A percentile compares a stretch with the other conserved stretches of the same genome.
phyloP scores from a whole-genome alignment of 2,329 filamentous ascomycete species.

The Volutella citrinella region DNA sequence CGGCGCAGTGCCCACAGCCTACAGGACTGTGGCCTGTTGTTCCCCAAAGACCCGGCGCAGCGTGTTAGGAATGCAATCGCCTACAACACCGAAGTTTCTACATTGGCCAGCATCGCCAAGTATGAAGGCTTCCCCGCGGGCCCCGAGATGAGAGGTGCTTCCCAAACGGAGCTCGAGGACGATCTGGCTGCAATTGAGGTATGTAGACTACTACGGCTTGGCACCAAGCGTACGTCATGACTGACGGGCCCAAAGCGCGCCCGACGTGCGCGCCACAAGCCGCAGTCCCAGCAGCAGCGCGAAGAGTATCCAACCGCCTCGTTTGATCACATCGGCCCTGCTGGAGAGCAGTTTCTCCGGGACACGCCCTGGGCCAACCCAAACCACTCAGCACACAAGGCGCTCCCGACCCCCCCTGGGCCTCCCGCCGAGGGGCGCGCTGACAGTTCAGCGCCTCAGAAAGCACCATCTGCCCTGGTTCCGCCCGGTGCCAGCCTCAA shows the following conservation, averaged over 20 bases:
- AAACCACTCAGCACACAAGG: constrained; percentile 68
- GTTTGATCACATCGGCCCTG: constrained; percentile 56
- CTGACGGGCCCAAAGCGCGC: too few relatives aligned
- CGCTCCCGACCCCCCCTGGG: constrained; percentile 33
- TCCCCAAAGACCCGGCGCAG: constrained; percentile 72
- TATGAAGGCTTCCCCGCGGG: constrained; percentile 95
- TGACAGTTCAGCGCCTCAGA: constrained; percentile 15
- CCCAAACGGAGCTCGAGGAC: constrained; percentile 72
- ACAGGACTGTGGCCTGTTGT: constrained; percentile 77
- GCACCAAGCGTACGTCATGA: too few relatives aligned
- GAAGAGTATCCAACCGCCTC: constrained; percentile 48
- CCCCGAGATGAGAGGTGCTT: constrained; percentile 75
- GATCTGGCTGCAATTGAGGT: constrained; percentile 90
- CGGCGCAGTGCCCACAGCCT: constrained; percentile 77
- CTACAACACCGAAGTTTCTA: constrained; percentile 92
- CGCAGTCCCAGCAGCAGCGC: constrained; percentile 39
- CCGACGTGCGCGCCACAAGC: constrained; percentile 34
- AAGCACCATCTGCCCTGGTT: constrained; percentile 15
- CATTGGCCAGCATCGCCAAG: constrained; percentile 87
- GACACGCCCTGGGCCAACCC: constrained; percentile 92
- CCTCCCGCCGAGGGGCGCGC: constrained; percentile 11
- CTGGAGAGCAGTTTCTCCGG: constrained; percentile 83
- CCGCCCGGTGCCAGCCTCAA: constrained; percentile 21
- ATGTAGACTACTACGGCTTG: constrained; percentile 24
- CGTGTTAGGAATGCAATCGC: constrained; percentile 82